Percentiles rank a stretch among this genome's conserved stretches.
phyloP scores from a whole-genome alignment of 108 stramenopile genomes.

The Stephanodiscus minutulus region DNA sequence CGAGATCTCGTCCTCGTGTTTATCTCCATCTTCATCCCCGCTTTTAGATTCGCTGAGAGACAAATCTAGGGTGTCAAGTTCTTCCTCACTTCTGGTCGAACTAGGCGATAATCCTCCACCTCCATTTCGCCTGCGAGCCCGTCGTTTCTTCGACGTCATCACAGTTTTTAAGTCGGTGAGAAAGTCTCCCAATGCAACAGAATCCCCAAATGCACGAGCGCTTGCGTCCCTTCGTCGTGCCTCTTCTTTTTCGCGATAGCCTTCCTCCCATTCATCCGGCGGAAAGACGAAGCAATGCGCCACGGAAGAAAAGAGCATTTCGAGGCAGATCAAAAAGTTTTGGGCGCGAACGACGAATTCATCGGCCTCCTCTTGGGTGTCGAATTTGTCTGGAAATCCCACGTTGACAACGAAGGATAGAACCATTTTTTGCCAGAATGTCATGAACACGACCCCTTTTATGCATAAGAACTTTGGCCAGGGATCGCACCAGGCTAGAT shows the following conservation, averaged over 20 bases:
- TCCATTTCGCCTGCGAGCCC: conserved; percentile 19
- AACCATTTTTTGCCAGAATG: conserved; percentile 87
- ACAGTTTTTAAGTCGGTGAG: conserved; percentile 64
- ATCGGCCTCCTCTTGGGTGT: conserved; percentile 46
- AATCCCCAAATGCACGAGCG: conserved; percentile 39
- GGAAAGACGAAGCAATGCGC: conserved; percentile 91
- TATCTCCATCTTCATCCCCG: conserved; percentile 3
- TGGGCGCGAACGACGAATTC: conserved; percentile 62
- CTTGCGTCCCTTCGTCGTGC: conserved; percentile 28
- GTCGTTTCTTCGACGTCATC: conserved; percentile 34
- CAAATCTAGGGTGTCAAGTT: conserved; percentile 3
- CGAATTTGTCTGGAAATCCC: conserved; percentile 29
- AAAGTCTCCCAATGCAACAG: conserved; percentile 73
- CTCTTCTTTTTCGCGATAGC: conserved; percentile 62
- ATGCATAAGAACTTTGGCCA: conserved; percentile 90
- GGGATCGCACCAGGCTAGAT: conserved; percentile 83
- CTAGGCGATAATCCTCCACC: conserved; percentile 17
- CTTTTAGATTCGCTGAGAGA: neutral
- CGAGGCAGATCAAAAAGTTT: conserved; percentile 89
- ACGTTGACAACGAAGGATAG: conserved; percentile 59
- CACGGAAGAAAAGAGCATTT: conserved; percentile 86
- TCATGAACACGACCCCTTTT: conserved; percentile 91
- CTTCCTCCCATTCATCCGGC: conserved; percentile 82
- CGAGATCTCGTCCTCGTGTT: neutral
- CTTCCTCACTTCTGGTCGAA: conserved; percentile 12